Percentiles rank a stretch among this genome's conserved stretches.
Conservation (phyloP, 2,329 filamentous ascomycete genomes). For the Volutella citrinella region DNA sequence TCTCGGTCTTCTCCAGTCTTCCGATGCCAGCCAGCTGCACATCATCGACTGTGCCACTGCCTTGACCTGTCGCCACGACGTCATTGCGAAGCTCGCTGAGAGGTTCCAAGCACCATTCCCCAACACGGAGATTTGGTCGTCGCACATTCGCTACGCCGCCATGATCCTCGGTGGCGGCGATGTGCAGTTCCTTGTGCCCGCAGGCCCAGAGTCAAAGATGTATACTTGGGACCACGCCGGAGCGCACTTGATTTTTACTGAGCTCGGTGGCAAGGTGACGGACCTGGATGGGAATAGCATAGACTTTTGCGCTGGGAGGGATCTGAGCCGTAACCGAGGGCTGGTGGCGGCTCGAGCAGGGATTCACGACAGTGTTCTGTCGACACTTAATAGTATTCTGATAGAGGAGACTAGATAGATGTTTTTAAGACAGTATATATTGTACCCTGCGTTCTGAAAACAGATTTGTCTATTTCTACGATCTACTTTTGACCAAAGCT, state of each 20-base stretch:
- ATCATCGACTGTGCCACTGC: constrained; percentile 33
- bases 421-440: no score
- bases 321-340: constrained; percentile 31
- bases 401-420: no score
- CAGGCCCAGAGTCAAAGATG: constrained; percentile 17
- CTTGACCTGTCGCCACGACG: constrained; percentile 28
- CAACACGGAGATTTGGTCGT: constrained; percentile 38
- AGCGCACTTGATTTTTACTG: constrained; percentile 54
- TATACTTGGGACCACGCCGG: constrained; percentile 55
- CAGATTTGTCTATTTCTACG: no score
- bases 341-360: constrained; percentile 43
- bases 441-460: no score
- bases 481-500: no score
- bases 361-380: constrained; percentile 41
- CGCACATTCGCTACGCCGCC: constrained; percentile 39
- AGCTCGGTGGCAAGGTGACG: constrained; percentile 52
- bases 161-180: constrained; percentile 36
- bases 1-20: constrained; percentile 19
- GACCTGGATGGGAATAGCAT: constrained; percentile 40
- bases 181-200: constrained; percentile 31
- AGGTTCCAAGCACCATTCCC: constrained; percentile 31
- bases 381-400: constrained; percentile 19
- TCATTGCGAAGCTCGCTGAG: constrained; percentile 27
- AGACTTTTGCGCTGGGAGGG: constrained; percentile 35
- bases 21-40: constrained; percentile 22